Evolutionary conservation across 768 basidiomycete genomes (phyloP).

Genomic region (Lentinula aciculospora): DNA sequence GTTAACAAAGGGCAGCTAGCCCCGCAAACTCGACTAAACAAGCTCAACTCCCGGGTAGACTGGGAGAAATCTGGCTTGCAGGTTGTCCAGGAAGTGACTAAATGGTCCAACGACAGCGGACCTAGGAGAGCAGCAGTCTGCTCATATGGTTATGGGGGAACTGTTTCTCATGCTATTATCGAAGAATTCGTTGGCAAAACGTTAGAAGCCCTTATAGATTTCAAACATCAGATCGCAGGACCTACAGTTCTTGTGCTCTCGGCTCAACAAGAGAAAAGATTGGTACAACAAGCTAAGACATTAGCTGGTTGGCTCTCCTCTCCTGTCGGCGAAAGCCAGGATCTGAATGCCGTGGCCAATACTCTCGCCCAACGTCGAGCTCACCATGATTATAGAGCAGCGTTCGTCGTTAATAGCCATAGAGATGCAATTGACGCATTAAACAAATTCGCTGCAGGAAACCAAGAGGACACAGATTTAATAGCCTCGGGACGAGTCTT

Average conservation of each 20-base stretch:
- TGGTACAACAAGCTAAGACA: not conserved
- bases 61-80: slow-evolving; percentile 1
- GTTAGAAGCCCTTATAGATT: not conserved
- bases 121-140: not conserved
- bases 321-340: not conserved
- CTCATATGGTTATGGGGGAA: slow-evolving; percentile 1
- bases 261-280: not conserved
- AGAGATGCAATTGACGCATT: not conserved
- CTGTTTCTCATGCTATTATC: not conserved
- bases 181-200: not conserved
- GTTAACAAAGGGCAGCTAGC: slow-evolving; percentile 1
- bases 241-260: not conserved
- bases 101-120: not conserved
- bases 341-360: not conserved
- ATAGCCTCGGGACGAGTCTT: not conserved
- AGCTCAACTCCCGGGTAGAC: not conserved
- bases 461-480: not conserved
- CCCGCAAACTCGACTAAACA: not conserved
- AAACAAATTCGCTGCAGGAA: not conserved
- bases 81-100: not conserved
- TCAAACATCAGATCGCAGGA: not conserved
- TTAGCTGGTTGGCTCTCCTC: not conserved
- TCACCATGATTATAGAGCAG: slow-evolving; percentile 2
- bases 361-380: not conserved
- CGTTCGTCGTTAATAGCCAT: not conserved